Base-by-base conservation (phyloP, 73 alveolate species). In the Effrenium voratum region DNA sequence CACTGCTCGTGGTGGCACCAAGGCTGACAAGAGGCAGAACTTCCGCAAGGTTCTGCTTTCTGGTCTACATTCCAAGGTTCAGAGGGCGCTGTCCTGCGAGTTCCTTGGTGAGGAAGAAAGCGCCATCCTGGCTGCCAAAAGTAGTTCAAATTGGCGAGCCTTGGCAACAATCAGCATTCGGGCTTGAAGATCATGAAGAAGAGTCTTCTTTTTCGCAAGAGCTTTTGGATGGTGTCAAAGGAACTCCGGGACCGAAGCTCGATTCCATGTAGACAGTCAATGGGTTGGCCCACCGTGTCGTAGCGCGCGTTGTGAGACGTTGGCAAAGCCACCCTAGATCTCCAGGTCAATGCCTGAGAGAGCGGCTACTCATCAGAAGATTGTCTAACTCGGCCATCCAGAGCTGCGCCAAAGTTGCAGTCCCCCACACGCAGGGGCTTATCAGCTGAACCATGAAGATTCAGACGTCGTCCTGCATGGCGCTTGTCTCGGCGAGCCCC, bases 241-340 rank as follows among this genome's bases (percentile, higher is more conserved):
- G 45, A 47, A 1, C 30, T 32, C 72, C 28, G 2, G 50, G 47
- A 26, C 46, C 13, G n/a, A 6, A 81, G 50, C 22, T 2, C 3
- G 13, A 45, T 34, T 16, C 91, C 91, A 38, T 49, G 60, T 49
- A 82, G 28, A 47, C 49, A 24, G 73, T 82, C 92, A 6, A 81
- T 47, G 75, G 91, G 91, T n/a, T 81, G 91, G 50, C 45, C 10
- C 22, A 41, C 73, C 0, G n/a, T n/a, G n/a, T n/a, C n/a, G n/a
- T n/a, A n/a, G n/a, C n/a, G n/a, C n/a, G n/a, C n/a, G n/a, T n/a
- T n/a, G n/a, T 73, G 91, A 28, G 63, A 81, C 60, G 22, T 52
- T 40, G 50, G 91, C 73, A 49, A 10, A 75, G 3, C 92, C 92
- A 32, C 92, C 92, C 38, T n/a, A 82, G 52, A 82, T 32, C 52